phyloP scores from a whole-genome alignment of 2,329 filamentous ascomycete genomes.

The Paraphoma sp. region DNA sequence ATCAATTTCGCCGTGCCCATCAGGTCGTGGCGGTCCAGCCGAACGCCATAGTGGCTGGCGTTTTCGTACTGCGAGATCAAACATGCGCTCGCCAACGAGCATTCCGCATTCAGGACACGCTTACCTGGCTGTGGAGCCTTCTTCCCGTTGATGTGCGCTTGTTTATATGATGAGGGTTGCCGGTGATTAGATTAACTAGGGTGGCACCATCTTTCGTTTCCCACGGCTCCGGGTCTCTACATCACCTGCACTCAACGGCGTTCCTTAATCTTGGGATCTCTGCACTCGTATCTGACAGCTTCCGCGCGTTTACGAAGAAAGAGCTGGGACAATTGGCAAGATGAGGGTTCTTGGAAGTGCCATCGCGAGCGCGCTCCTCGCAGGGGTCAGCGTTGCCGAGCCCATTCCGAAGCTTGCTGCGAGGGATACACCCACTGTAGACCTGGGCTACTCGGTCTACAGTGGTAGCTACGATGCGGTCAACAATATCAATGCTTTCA shows the following conservation, averaged over 20 bases:
- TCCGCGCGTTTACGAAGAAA: slow-evolving; percentile 7
- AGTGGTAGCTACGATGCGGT: slow-evolving; percentile 31
- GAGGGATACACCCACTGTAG: slow-evolving; percentile 30
- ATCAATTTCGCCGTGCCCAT: slow-evolving; percentile 2
- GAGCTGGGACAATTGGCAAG: slow-evolving; percentile 9
- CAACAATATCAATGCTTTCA: slow-evolving; percentile 40
- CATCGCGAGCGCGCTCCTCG: slow-evolving; percentile 27
- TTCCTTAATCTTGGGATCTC: slow-evolving; percentile 11
- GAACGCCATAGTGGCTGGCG: slow-evolving; percentile 15
- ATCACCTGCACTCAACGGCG: background rate
- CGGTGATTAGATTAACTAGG: slow-evolving; percentile 18
- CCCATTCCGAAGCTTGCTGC: slow-evolving; percentile 25
- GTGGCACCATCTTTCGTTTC: slow-evolving; percentile 16
- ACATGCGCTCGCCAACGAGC: slow-evolving; percentile 4
- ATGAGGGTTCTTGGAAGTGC: slow-evolving; percentile 19
- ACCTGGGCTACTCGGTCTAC: slow-evolving; percentile 42
- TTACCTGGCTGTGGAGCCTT: background rate
- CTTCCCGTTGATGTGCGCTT: slow-evolving; percentile 8
- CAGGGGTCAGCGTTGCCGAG: slow-evolving; percentile 21
- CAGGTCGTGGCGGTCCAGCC: slow-evolving; percentile 17
- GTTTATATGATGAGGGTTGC: slow-evolving; percentile 15
- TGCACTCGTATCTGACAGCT: slow-evolving; percentile 4
- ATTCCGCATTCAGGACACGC: slow-evolving; percentile 4
- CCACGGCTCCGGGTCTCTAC: slow-evolving; percentile 21
- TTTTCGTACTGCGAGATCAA: slow-evolving; percentile 4